These are phyloP conservation scores for Pythium aristosporum DNA, from an alignment of 352 stramenopile genomes.

Conservation along the genomic window DNA sequence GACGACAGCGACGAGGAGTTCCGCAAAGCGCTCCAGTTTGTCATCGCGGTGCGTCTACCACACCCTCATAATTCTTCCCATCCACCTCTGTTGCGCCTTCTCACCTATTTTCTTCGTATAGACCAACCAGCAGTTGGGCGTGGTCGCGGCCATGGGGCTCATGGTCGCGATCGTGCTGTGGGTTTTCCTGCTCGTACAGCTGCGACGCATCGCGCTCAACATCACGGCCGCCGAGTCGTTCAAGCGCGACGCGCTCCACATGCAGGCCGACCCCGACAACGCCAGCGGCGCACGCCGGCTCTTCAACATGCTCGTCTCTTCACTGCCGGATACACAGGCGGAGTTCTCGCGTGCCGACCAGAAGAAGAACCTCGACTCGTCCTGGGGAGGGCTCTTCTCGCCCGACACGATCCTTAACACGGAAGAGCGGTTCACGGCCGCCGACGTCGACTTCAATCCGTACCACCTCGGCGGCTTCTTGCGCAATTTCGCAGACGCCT, in stretches of 20 bases:
- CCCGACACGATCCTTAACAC: conserved; percentile 74
- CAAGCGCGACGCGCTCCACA: conserved; percentile 73
- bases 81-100: not conserved
- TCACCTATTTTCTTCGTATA: conserved; percentile 18
- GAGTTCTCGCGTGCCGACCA: conserved; percentile 29
- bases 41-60: conserved; percentile 42
- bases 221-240: conserved; percentile 81
- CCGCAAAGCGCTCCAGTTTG: conserved; percentile 43
- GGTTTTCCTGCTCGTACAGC: conserved; percentile 73
- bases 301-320: conserved; percentile 28
- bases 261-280: conserved; percentile 50
- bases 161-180: conserved; percentile 63
- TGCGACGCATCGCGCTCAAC: conserved; percentile 71
- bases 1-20: conserved; percentile 25
- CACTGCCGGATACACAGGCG: conserved; percentile 22
- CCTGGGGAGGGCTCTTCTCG: conserved; percentile 75
- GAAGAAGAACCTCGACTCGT: conserved; percentile 64
- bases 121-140: conserved; percentile 64
- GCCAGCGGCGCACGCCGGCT: conserved; percentile 20
- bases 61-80: not conserved
- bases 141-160: conserved; percentile 62
- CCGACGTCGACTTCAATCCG: conserved; percentile 79
- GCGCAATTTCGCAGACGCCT: conserved; percentile 58
- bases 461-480: conserved; percentile 66
- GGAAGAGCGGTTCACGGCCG: conserved; percentile 59